phyloP scores from a whole-genome alignment of 371 early-diverging fungal genomes.

The Rhizopus microsporus region DNA sequence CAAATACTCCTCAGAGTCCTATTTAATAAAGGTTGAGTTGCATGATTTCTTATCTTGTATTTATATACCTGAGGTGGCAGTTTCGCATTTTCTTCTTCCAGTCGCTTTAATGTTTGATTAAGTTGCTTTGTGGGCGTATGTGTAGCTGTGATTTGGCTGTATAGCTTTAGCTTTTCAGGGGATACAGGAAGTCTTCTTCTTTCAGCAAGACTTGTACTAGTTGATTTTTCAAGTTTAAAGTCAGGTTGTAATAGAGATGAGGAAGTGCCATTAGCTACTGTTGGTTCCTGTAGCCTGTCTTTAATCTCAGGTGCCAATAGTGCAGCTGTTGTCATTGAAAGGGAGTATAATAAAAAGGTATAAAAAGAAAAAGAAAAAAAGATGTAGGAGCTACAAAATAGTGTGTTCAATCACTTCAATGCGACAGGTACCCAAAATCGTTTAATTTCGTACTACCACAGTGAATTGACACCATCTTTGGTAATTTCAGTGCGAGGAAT shows the following conservation, averaged over 20 bases:
- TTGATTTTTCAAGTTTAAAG: constrained; percentile 20
- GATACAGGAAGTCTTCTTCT: constrained; percentile 18
- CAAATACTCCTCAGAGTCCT: constrained; percentile 61
- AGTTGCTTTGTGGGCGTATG: neutral
- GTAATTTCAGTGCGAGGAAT: too few species aligned
- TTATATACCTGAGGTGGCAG: constrained; percentile 46
- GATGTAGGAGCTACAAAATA: constrained; percentile 1
- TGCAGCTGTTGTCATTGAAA: constrained; percentile 4
- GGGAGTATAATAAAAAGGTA: constrained; percentile 1
- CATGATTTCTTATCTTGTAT: constrained; percentile 1
- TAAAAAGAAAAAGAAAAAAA: constrained; percentile 9
- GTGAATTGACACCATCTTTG: too few species aligned
- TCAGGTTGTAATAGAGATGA: constrained; percentile 1
- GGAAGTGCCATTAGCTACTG: constrained; percentile 18
- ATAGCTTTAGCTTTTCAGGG: constrained; percentile 23
- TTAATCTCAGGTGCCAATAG: constrained; percentile 36
- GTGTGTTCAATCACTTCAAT: neutral
- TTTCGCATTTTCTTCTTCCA: constrained; percentile 47
- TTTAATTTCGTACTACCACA: too few species aligned
- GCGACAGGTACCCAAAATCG: too few species aligned
- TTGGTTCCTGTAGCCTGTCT: constrained; percentile 34
- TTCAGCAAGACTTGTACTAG: constrained; percentile 27
- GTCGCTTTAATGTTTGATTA: constrained; percentile 28
- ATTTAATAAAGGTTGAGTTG: constrained; percentile 7
- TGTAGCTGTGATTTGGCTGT: constrained; percentile 4